Conservation (phyloP, 2,329 filamentous ascomycete genomes). For the Biscogniauxia marginata region DNA sequence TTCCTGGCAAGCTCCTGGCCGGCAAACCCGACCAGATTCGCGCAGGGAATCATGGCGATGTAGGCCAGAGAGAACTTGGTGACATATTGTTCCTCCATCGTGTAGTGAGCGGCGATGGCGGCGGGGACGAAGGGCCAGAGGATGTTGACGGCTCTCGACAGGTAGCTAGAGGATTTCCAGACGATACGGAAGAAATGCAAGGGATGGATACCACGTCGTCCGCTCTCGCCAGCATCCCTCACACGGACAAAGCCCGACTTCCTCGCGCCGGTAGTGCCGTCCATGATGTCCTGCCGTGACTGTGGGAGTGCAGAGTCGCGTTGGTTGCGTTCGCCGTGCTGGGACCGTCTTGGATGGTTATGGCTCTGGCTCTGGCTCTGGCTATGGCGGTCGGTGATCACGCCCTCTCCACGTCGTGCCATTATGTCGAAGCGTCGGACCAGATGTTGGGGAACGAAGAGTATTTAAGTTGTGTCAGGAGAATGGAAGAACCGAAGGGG, state of each 20-base stretch:
- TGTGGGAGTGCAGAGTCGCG: constrained; percentile 26
- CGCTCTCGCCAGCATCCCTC: constrained; percentile 60
- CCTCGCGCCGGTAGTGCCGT: constrained; percentile 13
- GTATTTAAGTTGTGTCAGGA: background rate
- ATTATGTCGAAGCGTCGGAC: too few species aligned
- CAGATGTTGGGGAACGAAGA: background rate
- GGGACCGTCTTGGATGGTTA: constrained; percentile 16
- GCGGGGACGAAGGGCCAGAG: constrained; percentile 75
- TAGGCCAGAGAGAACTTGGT: constrained; percentile 70
- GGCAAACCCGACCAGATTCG: constrained; percentile 73
- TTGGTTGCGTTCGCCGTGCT: constrained; percentile 20
- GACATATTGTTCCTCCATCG: constrained; percentile 46
- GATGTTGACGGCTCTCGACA: constrained; percentile 65
- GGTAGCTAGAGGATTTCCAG: constrained; percentile 60
- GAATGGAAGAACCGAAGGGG: too few species aligned
- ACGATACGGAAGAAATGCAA: constrained; percentile 62
- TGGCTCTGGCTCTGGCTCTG: too few species aligned
- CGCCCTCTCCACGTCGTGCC: constrained; percentile 6
- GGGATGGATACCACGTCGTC: constrained; percentile 64
- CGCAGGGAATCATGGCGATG: constrained; percentile 74
- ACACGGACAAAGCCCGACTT: constrained; percentile 27
- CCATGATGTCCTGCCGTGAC: constrained; percentile 22
- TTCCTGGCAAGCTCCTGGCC: constrained; percentile 72
- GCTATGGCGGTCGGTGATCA: constrained; percentile 19
- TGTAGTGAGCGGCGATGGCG: constrained; percentile 61